phyloP scores from a whole-genome alignment of 768 basidiomycete species.

The Tylopilus balloui region DNA sequence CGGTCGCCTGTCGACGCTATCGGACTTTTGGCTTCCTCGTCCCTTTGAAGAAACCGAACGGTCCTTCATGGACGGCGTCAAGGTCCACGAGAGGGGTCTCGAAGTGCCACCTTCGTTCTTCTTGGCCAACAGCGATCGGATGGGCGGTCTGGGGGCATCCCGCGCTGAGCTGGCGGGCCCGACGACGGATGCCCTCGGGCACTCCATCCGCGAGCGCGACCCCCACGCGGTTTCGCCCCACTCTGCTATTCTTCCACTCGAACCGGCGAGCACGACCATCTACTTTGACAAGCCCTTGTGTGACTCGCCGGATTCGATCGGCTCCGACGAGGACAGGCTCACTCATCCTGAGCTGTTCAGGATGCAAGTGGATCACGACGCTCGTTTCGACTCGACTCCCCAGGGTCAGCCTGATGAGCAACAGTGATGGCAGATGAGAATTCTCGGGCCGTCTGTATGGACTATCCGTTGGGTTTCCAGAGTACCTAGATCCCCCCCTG shows the following conservation, averaged over 20 bases:
- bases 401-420: not conserved
- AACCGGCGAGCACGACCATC: not conserved
- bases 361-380: not conserved
- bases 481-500: not conserved
- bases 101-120: slow-evolving; percentile 11
- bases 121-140: not conserved
- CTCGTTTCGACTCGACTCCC: not conserved
- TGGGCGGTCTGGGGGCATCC: not conserved
- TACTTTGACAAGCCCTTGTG: slow-evolving; percentile 14
- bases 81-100: slow-evolving; percentile 18
- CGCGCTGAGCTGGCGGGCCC: not conserved
- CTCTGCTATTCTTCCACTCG: not conserved
- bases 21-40: slow-evolving; percentile 16
- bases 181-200: not conserved
- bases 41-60: slow-evolving; percentile 16
- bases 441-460: not conserved
- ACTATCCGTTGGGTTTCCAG: not conserved
- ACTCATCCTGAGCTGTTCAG: not conserved
- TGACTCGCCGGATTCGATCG: slow-evolving; percentile 23
- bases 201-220: not conserved
- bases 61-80: not conserved
- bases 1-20: slow-evolving; percentile 14
- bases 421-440: not conserved
- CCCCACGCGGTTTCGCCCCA: not conserved
- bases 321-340: not conserved